Percentiles rank a stretch among this genome's conserved stretches.
Conservation (phyloP, 306 rosid species). For the Cicer yamashitae region DNA sequence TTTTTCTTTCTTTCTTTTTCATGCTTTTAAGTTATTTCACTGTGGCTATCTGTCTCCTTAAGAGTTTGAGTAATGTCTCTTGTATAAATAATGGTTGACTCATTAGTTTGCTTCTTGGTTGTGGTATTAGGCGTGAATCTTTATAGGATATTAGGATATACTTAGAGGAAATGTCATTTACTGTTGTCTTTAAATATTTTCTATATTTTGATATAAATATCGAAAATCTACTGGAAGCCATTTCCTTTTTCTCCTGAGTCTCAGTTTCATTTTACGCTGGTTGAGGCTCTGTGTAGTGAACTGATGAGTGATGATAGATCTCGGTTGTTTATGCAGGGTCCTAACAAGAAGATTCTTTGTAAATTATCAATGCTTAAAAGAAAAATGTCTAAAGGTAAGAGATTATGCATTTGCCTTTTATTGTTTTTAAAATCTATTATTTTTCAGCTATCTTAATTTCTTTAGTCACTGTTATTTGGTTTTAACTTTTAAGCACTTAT, state of each 20-base stretch:
- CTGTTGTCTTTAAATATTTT: neutral
- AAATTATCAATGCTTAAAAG: slow-evolving; percentile 96
- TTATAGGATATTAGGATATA: slow-evolving; percentile 11
- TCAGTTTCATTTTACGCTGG: slow-evolving; percentile 32
- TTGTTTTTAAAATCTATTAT: slow-evolving; percentile 15
- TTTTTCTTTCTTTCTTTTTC: neutral
- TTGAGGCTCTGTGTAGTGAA: slow-evolving; percentile 35
- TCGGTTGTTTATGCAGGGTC: slow-evolving; percentile 64
- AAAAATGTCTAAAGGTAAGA: slow-evolving; percentile 88
- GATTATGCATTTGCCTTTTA: slow-evolving; percentile 5
- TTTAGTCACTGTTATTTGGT: slow-evolving; percentile 17
- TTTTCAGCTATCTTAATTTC: slow-evolving; percentile 38
- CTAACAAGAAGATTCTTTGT: slow-evolving; percentile 77
- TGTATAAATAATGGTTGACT: slow-evolving; percentile 11
- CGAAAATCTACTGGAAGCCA: slow-evolving; percentile 2
- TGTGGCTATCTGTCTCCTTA: slow-evolving; percentile 23
- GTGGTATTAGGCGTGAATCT: slow-evolving; percentile 7
- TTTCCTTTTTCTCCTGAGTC: slow-evolving; percentile 17
- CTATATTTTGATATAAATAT: slow-evolving; percentile 22
- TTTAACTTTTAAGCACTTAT: slow-evolving; percentile 22
- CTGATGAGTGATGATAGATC: slow-evolving; percentile 33
- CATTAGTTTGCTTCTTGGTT: slow-evolving; percentile 24
- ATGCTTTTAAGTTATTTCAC: slow-evolving; percentile 22
- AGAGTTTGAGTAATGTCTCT: slow-evolving; percentile 23
- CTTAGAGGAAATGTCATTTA: slow-evolving; percentile 5